Base-by-base conservation (phyloP, 345 rosid genomes). In the Melastoma malabathricum region DNA sequence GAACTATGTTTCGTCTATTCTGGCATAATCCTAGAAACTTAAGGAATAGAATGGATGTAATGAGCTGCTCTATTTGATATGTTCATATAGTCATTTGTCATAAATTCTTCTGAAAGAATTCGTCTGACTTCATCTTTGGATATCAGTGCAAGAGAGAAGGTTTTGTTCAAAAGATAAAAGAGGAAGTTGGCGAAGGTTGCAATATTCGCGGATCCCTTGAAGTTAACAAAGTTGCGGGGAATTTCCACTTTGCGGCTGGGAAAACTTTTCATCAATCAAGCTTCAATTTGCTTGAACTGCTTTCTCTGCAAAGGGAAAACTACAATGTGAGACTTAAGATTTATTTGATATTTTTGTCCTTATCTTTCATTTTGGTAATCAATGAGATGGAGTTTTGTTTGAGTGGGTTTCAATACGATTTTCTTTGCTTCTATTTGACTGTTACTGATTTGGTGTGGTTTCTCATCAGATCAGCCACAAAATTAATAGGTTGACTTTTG, bases 161-260 rank as follows among this genome's bases (percentile, higher is more conserved):
- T 54, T 89, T 69, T 70, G 69, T 86, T 51, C 84, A 81, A 60
- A 86, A 62, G 66, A 70, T 86, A 25, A 83, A 83, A 70, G 89
- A 81, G 44, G 94, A 85, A 68, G 89, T 72, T 20, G 97, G 97
- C 52, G 94, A 86, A 79, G 90, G 97, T 46, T 86, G 97, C 67
- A 86, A 81, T 56, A 65, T 86, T 53, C 74, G 72, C 18, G 94
- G 98, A 50, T 80, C 79, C 67, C 64, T 89, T 61, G 96, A 86
- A 75, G 92, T 83, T 54, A 89, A 81, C 57, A 89, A 82, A 65
- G 94, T 89, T 56, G 95, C 97, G 63, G 96, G 92, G 64, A 83
- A 73, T 65, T 86, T 84, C 57, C 94, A 86, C 68, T 86, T 90
- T 60, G 67, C 82, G 50, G 77, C 87, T 45, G 92, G 89, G 45